Percentiles rank a stretch among this genome's conserved stretches.
phyloP scores from a whole-genome alignment of 345 rosid species.

The Diplotaxis tenuifolia region DNA sequence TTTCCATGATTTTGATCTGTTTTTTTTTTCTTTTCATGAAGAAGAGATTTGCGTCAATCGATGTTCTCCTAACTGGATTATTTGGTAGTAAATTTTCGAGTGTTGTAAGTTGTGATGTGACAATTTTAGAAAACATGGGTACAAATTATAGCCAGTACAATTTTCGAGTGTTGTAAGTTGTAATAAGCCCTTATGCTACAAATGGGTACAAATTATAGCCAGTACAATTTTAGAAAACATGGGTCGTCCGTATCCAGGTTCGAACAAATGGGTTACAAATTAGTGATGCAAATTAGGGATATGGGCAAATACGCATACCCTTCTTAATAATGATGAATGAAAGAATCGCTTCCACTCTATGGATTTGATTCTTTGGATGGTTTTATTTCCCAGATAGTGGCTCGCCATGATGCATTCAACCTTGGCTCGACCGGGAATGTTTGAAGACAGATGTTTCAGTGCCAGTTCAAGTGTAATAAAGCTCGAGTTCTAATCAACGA shows the following conservation, averaged over 20 bases:
- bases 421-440: conserved; percentile 50
- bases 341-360: too few relatives aligned
- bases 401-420: conserved; percentile 48
- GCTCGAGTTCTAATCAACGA: not conserved
- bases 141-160: too few relatives aligned
- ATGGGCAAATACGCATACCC: too few relatives aligned
- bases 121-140: too few relatives aligned
- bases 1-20: not conserved
- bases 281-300: too few relatives aligned
- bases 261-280: too few relatives aligned
- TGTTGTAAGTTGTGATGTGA: not conserved
- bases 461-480: not conserved
- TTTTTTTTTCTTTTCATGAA: not conserved
- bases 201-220: too few relatives aligned
- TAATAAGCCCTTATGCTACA: too few relatives aligned
- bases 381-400: conserved; percentile 40
- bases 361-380: not conserved
- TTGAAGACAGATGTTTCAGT: conserved; percentile 26
- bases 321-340: too few relatives aligned
- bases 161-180: too few relatives aligned
- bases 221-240: too few relatives aligned
- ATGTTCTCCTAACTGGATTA: not conserved
- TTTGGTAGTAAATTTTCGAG: not conserved
- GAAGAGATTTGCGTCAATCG: not conserved
- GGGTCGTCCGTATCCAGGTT: too few relatives aligned